Percentiles rank a stretch among this genome's conserved stretches.
These are phyloP conservation scores for Hippophae rhamnoides DNA, from an alignment of 306 rosid species.

Conservation along the genomic window DNA sequence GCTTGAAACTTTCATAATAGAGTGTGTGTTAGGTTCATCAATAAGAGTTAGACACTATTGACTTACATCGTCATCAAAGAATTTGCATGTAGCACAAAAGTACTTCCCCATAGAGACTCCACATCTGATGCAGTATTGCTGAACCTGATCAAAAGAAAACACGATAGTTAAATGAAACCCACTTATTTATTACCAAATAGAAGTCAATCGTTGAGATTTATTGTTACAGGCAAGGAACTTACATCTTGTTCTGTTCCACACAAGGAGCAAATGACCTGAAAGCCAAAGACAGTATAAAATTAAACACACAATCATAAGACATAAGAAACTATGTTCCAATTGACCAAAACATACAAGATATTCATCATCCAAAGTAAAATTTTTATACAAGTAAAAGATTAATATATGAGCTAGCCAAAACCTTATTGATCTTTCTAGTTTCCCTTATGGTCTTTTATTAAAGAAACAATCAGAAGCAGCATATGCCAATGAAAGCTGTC, in stretches of 20 bases:
- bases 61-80: conserved; percentile 56
- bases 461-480: no score
- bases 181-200: background rate
- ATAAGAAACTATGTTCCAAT: background rate
- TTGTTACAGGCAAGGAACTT: conserved; percentile 17
- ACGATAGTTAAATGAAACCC: background rate
- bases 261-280: conserved; percentile 58
- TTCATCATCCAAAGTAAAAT: background rate
- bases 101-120: conserved; percentile 66
- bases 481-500: no score
- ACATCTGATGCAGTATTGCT: conserved; percentile 51
- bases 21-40: no score
- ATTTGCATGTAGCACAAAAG: conserved; percentile 55
- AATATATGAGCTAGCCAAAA: no score
- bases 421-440: no score
- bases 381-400: background rate
- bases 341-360: background rate
- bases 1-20: background rate
- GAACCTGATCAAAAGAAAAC: conserved; percentile 37
- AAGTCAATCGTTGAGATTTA: background rate
- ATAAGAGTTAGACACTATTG: no score
- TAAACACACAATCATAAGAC: background rate
- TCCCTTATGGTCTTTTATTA: no score
- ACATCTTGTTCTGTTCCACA: conserved; percentile 75
- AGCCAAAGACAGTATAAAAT: background rate